Evolutionary conservation across 495 filamentous ascomycete species (phyloP).

Genomic region (Talaromyces adpressus): DNA sequence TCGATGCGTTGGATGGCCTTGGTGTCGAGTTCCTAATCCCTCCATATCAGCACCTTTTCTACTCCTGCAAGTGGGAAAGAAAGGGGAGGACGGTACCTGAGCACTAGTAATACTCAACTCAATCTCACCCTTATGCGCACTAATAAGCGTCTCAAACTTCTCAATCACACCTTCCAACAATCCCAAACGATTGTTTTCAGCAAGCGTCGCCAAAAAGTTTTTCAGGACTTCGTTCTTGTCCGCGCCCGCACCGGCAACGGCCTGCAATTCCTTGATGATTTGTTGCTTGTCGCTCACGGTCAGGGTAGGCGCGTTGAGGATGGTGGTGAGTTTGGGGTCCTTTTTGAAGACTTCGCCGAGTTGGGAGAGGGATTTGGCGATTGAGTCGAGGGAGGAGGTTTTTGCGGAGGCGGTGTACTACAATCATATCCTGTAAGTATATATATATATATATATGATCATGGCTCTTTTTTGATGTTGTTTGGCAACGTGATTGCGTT

Average conservation of each 20-base stretch:
- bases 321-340: constrained; percentile 67
- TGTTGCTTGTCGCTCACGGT: constrained; percentile 67
- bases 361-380: constrained; percentile 62
- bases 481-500: neutral
- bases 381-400: constrained; percentile 71
- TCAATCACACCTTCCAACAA: constrained; percentile 72
- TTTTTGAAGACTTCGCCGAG: constrained; percentile 67
- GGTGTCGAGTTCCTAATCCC: constrained; percentile 65
- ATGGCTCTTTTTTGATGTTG: constrained; percentile 8
- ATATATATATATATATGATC: no score
- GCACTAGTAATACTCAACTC: constrained; percentile 87
- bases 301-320: constrained; percentile 78
- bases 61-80: constrained; percentile 6
- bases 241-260: constrained; percentile 51
- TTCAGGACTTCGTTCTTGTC: constrained; percentile 78
- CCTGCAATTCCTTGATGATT: constrained; percentile 77
- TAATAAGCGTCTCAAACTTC: constrained; percentile 83
- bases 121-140: constrained; percentile 84
- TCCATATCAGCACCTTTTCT: neutral
- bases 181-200: constrained; percentile 91
- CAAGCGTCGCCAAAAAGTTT: constrained; percentile 84
- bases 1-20: constrained; percentile 81
- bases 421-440: neutral
- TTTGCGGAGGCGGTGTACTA: constrained; percentile 96
- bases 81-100: constrained; percentile 49